Evolutionary conservation across 306 rosid species (phyloP).

Genomic region (Rosa persica): DNA sequence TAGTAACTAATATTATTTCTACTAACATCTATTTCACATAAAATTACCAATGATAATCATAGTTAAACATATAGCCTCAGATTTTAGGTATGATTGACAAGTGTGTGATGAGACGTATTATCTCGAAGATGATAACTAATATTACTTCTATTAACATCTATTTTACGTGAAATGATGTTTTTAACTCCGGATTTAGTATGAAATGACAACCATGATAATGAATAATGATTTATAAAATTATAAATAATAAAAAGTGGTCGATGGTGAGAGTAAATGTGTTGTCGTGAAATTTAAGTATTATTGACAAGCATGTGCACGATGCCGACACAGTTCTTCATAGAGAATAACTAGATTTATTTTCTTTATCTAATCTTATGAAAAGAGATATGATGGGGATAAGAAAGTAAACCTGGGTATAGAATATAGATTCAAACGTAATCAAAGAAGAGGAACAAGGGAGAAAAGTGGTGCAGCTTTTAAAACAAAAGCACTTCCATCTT

Average conservation of each 20-base stretch:
- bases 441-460: neutral
- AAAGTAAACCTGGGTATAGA: neutral
- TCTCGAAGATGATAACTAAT: neutral
- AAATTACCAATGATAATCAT: neutral
- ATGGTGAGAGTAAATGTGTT: neutral
- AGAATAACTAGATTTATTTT: neutral
- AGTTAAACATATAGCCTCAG: neutral
- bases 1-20: neutral
- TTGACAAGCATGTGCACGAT: neutral
- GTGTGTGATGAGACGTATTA: neutral
- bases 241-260: neutral
- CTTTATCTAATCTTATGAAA: neutral
- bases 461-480: conserved; percentile 6
- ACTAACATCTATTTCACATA: neutral
- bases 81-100: neutral
- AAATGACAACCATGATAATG: neutral
- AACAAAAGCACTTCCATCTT: neutral
- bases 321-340: neutral
- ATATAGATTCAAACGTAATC: neutral
- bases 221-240: neutral
- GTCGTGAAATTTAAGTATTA: neutral
- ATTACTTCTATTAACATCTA: neutral
- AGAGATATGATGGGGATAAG: neutral
- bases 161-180: neutral
- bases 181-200: neutral